Evolutionary conservation across 345 rosid species (phyloP), one percentile per base, ranked within the genome.

Genomic region (Brassica napus): DNA sequence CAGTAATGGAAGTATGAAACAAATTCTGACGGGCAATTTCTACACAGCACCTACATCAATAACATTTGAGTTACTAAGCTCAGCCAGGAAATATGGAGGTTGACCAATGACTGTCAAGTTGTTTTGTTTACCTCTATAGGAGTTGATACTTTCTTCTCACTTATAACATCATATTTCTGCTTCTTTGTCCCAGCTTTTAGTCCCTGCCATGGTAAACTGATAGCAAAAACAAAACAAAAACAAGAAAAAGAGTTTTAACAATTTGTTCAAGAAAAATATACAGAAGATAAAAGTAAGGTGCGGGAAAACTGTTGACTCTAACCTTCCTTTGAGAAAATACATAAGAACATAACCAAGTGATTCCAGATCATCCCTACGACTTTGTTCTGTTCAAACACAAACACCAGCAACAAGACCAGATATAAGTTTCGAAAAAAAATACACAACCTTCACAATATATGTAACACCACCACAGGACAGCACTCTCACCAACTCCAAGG

Each of bases 311-410:
- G 39, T 64, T 8, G 55, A 69, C 44, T n/a, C 66, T 64, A 47
- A 92, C 97, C 94, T 92, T 90, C 97, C 97, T 84, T 89, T 87
- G 24, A 92, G 82, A 72, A 90, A 92, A 85, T 92, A 90, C 97
- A 92, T 87, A 63, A 92, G 94, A 65, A 92, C 97, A 79, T 90
- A 92, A 74, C 97, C 97, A 77, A 92, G 91, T 69, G 97, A 92
- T 82, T 91, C 97, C 84, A 92, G 78, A 86, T 92, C 97, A 88
- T 91, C 97, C 82, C 97, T 86, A 77, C 97, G 87, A 83, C 97
- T 92, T 88, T 92, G 97, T 83, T 92, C 97, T 92, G 85, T 64
- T 34, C n/a, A n/a, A n/a, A n/a, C n/a, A n/a, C 15, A 54, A 44
- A 24, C 30, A 66, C 14, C 65, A 34, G 59, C 44, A 7, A 24